These are phyloP conservation scores for Crithidia bombi DNA, from an alignment of 208 protist species.

Conservation along the genomic window DNA sequence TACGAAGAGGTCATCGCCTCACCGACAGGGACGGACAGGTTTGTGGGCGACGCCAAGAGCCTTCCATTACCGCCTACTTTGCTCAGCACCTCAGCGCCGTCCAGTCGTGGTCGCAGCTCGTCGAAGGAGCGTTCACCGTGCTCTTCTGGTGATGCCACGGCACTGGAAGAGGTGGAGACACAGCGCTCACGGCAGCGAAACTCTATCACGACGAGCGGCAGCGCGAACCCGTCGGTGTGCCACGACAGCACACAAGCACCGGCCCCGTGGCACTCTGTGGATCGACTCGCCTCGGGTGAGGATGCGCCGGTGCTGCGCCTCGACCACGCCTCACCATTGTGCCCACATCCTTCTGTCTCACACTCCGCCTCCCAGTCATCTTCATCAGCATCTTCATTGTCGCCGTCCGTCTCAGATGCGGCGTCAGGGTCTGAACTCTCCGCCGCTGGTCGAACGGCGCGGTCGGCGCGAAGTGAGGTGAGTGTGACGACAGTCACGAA, in stretches of 20 bases:
- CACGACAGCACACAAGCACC: slow-evolving; percentile 17
- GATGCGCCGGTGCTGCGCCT: not conserved
- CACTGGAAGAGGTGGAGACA: not conserved
- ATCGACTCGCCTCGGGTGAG: not conserved
- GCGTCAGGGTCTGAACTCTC: not conserved
- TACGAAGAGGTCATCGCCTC: not conserved
- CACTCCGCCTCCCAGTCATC: not conserved
- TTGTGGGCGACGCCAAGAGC: not conserved
- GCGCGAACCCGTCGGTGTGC: not conserved
- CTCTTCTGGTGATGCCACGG: not conserved
- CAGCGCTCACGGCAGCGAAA: not conserved
- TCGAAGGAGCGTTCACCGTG: not conserved
- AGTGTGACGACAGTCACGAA: slow-evolving; percentile 14
- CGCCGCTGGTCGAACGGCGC: not conserved
- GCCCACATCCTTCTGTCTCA: not conserved
- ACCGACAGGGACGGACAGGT: not conserved
- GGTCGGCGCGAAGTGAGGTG: not conserved
- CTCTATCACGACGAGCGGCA: slow-evolving; percentile 14
- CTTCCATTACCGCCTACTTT: not conserved
- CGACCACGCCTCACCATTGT: slow-evolving; percentile 4
- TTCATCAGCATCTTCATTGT: not conserved
- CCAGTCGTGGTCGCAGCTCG: not conserved
- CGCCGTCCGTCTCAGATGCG: not conserved
- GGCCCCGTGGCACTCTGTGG: slow-evolving; percentile 6
- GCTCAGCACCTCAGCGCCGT: not conserved